A percentile compares a stretch with the other conserved stretches of the same genome.
Evolutionary conservation across 2,329 filamentous ascomycete species (phyloP).

Genomic region (Fusarium poae): DNA sequence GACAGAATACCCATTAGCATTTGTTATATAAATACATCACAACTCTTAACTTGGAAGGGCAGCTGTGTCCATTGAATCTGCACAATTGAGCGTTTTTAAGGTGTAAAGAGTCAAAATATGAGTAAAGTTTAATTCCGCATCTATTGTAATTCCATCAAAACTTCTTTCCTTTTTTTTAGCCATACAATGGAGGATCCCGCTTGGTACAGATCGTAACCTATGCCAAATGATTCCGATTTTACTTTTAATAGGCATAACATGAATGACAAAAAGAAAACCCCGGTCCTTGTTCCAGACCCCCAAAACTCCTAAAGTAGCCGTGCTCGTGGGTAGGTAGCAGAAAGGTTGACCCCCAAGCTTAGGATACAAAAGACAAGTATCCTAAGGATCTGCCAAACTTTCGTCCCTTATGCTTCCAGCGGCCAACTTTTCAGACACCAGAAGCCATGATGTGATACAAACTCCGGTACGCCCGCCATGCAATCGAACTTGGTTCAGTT

Average conservation of each 20-base stretch:
- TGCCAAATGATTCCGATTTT: slow-evolving; percentile 6
- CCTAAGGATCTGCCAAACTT: no score
- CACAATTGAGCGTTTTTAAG: neutral
- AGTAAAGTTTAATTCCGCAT: slow-evolving; percentile 19
- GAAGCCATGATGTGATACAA: neutral
- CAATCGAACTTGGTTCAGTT: slow-evolving; percentile 14
- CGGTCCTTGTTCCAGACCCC: neutral
- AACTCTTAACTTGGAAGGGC: neutral
- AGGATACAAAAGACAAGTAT: no score
- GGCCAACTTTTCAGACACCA: no score
- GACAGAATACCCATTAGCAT: slow-evolving; percentile 18
- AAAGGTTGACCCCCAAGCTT: no score
- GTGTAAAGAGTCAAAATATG: slow-evolving; percentile 1
- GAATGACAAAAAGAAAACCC: neutral
- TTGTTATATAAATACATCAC: slow-evolving; percentile 7
- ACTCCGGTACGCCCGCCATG: slow-evolving; percentile 32
- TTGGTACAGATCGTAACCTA: slow-evolving; percentile 5
- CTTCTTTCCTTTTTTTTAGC: slow-evolving; percentile 1
- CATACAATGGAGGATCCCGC: neutral
- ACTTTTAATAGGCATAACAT: slow-evolving; percentile 1
- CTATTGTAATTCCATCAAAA: slow-evolving; percentile 20
- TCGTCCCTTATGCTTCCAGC: no score
- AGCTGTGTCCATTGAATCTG: neutral
- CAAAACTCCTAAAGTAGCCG: neutral
- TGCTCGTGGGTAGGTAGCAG: no score